Evolutionary conservation across 176 grass and related monocot genomes (phyloP), one percentile per base, ranked within the genome.

Genomic region (Avena sativa): DNA sequence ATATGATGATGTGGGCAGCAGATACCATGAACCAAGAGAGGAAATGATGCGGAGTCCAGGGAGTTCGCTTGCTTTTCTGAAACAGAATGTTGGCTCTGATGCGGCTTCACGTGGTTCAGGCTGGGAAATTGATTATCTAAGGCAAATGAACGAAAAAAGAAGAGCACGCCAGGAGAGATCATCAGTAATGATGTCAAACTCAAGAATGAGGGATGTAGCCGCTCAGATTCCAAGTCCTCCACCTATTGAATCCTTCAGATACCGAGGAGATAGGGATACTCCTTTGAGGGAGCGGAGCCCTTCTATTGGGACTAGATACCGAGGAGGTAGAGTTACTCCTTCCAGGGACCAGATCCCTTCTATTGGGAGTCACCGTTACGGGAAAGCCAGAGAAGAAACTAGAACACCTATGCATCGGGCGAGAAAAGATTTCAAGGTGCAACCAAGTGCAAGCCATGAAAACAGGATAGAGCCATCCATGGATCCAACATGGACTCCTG

Each of bases 401-500:
- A 86, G 84, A 81, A 38, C 65, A 75, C 79, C 79, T 70, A 91
- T 82, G 36, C 50, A 78, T 32, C 88, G 85, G 63, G 25, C 26
- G 82, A 87, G 84, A 61, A 98, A 66, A 62, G 92, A 85, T 90
- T 86, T 78, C 30, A 96, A 86, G 76, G 76, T 23, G 61, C 82
- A 88, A 12, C 60, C 71, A 77, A 88, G 46, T 78, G 67, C 48
- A 88, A 90, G 72, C 74, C 65, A 47, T 81, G 82, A 76, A 51
- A 91, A 89, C 86, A 87, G 75, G 25, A 94, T 78, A 57, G 66
- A 77, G 12, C 79, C 89, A 13, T 72, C 92, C 67, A 63, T 91
- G 14, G 82, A 85, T 74, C 87, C 78, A 86, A 86, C 94, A 85
- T 94, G 90, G 92, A 96, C 97, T 82, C 97, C 97, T 79, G 7